Conservation (phyloP, 129 eudicot species). For the Apium graveolens region DNA sequence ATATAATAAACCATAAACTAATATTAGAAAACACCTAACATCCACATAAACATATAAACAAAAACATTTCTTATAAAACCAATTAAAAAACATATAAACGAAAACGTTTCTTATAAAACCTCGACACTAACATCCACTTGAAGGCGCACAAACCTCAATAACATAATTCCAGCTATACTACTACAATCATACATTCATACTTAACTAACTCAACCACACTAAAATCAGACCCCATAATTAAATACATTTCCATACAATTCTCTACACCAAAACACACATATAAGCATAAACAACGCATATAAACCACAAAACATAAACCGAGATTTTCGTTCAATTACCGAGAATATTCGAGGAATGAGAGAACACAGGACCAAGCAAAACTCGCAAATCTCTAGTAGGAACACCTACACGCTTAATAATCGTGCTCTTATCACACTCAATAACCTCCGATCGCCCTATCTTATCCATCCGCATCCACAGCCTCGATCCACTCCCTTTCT, state of each 20-base stretch:
- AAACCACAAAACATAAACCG: too few species aligned
- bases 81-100: too few species aligned
- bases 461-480: slow-evolving; percentile 93
- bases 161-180: too few species aligned
- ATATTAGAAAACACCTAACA: too few species aligned
- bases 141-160: too few species aligned
- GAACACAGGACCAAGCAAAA: slow-evolving; percentile 90
- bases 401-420: slow-evolving; percentile 70
- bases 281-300: too few species aligned
- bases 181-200: background rate
- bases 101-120: too few species aligned
- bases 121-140: too few species aligned
- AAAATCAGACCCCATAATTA: background rate
- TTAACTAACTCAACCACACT: background rate
- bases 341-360: slow-evolving; percentile 88
- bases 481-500: slow-evolving; percentile 70
- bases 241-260: background rate
- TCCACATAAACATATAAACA: too few species aligned
- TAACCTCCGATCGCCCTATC: slow-evolving; percentile 67
- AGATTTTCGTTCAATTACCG: slow-evolving; percentile 27
- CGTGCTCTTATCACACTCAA: slow-evolving; percentile 79
- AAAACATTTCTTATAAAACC: too few species aligned
- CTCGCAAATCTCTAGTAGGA: slow-evolving; percentile 94
- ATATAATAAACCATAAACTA: too few species aligned
- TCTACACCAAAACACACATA: too few species aligned